Base-by-base conservation (phyloP, 352 stramenopile genomes). In the Pythium insidiosum region DNA sequence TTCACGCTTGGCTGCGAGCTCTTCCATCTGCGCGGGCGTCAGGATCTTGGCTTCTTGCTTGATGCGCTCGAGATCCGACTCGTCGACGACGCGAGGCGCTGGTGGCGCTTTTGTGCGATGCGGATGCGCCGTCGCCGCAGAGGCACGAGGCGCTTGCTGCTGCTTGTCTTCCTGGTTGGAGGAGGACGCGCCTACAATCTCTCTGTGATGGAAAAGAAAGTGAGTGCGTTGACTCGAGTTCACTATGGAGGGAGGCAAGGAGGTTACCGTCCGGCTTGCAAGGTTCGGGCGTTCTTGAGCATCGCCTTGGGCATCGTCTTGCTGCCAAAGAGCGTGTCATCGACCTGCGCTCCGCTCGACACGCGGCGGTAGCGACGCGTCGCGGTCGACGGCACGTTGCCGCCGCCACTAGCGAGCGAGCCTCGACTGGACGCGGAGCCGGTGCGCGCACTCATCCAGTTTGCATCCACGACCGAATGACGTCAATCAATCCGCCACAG, bases 31-130 rank as follows among this genome's bases (percentile, higher is more conserved):
- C 0, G 53, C 56, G 6, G 62, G 31, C 1, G 62, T 84, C 20
- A 85, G 52, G 44, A 90, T 90, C 35, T 54, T 70, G 6, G 68
- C 87, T 50, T 84, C 73, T 4, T 68, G 45, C 62, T 82, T 81
- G n/a, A 86, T 84, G 44, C 72, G 69, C 7, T 58, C 31, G 9
- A 85, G 47, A 15, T 85, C 71, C 30, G 63, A 53, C 18, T 75
- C 66, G 3, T 43, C 56, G 2, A 85, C 37, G 0, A 75, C 28
- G 28, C n/a, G 36, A 2, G 67, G 63, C 3, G 42, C 43, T 10
- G 47, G 40, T 7, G 46, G 37, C 9, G 52, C 20, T 5, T 49
- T 13, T 30, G 42, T 56, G 5, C 25, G 35, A 24, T 43, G 16
- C 43, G 20, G 25, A 36, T 39, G 40, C 33, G 53, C 47, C 53